Evolutionary conservation across 108 stramenopile species (phyloP).

Genomic region (Craspedostauros australis): DNA sequence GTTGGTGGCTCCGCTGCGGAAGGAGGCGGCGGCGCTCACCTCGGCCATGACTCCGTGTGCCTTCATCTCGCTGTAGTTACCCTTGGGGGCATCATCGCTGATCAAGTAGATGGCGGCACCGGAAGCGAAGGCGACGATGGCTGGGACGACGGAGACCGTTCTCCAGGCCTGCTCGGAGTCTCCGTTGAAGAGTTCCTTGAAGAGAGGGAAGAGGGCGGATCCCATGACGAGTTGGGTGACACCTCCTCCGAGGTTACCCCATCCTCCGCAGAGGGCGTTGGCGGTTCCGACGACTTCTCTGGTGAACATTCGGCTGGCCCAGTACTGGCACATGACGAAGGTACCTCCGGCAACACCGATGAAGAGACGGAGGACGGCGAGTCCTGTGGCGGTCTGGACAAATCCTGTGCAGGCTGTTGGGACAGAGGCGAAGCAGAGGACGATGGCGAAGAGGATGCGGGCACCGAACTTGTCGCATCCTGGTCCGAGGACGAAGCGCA

Average conservation of each 20-base stretch:
- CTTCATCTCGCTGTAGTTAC: conserved; percentile 59
- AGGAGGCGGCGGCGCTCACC: conserved; percentile 39
- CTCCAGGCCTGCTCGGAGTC: conserved; percentile 71
- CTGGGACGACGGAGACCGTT: conserved; percentile 61
- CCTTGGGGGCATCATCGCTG: conserved; percentile 69
- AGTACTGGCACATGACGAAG: conserved; percentile 60
- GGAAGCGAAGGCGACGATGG: conserved; percentile 34
- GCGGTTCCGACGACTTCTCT: conserved; percentile 66
- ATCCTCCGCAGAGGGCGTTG: conserved; percentile 59
- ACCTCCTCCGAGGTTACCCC: conserved; percentile 78
- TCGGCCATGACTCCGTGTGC: conserved; percentile 47
- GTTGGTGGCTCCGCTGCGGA: conserved; percentile 49
- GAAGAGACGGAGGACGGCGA: conserved; percentile 65
- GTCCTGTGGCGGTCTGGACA: conserved; percentile 41
- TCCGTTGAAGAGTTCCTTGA: conserved; percentile 30
- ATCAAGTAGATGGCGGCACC: conserved; percentile 32
- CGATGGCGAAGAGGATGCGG: conserved; percentile 48
- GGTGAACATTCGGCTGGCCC: conserved; percentile 59
- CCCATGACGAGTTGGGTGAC: conserved; percentile 48
- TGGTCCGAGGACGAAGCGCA: conserved; percentile 71
- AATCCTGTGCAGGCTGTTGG: conserved; percentile 61
- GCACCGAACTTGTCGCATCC: conserved; percentile 73
- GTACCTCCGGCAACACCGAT: conserved; percentile 64
- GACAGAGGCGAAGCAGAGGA: conserved; percentile 61
- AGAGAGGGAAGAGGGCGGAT: conserved; percentile 34